Percentiles rank a stretch among this genome's conserved stretches.
phyloP scores from a whole-genome alignment of 2,329 filamentous ascomycete genomes.

The Cercospora nicotianae region DNA sequence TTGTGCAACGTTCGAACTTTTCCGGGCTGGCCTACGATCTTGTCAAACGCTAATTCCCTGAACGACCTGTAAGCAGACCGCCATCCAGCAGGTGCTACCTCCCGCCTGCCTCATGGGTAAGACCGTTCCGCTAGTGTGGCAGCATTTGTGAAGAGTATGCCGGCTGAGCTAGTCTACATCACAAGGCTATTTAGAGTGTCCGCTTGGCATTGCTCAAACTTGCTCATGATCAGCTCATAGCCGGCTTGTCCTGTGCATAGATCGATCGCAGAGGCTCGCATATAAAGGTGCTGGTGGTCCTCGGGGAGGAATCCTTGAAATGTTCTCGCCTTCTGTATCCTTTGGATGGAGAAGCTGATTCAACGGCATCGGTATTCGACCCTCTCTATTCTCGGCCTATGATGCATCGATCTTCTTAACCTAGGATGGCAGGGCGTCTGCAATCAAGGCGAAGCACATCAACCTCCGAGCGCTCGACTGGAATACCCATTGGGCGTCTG shows the following conservation, averaged over 20 bases:
- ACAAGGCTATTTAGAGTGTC: neutral
- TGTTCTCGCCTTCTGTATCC: neutral
- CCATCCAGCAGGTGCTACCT: too few relatives aligned
- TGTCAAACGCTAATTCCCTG: neutral
- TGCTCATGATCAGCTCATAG: constrained; percentile 5
- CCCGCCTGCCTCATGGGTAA: neutral
- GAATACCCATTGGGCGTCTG: neutral
- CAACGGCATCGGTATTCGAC: neutral
- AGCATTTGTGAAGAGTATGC: neutral
- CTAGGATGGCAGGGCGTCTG: neutral
- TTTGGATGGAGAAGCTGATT: neutral
- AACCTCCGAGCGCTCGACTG: neutral
- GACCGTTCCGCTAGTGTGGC: neutral
- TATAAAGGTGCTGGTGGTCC: neutral
- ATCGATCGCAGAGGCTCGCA: neutral
- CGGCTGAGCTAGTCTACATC: neutral
- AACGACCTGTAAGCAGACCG: neutral
- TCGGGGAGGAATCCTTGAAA: neutral
- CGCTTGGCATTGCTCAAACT: constrained; percentile 13
- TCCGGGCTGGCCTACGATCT: neutral
- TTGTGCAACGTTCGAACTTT: neutral
- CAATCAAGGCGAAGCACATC: neutral
- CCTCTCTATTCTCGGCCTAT: neutral
- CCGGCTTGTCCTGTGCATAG: neutral
- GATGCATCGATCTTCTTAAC: neutral